These are phyloP conservation scores for Ogataea pilisensis DNA, from an alignment of 805 yeast species.

Conservation along the genomic window DNA sequence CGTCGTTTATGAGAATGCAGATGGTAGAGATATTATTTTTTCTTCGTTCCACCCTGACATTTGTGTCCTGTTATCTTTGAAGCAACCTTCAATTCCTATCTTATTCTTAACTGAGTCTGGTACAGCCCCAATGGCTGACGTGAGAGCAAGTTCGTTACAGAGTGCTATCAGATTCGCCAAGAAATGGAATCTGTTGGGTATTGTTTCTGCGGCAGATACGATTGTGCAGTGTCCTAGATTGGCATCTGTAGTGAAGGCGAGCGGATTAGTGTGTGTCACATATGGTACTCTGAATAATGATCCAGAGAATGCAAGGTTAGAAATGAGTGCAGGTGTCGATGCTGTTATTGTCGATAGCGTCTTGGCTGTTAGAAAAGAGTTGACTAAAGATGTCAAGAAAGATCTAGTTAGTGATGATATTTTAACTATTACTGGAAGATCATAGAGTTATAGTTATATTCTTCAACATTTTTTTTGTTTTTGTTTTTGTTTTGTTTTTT, in stretches of 20 bases:
- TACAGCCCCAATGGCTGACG: conserved; percentile 79
- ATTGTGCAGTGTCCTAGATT: conserved; percentile 86
- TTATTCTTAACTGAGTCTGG: conserved; percentile 89
- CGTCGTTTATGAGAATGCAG: conserved; percentile 70
- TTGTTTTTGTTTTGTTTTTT: background rate
- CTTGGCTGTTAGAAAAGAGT: conserved; percentile 83
- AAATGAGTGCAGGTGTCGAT: conserved; percentile 92
- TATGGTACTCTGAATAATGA: conserved; percentile 83
- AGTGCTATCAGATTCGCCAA: conserved; percentile 88
- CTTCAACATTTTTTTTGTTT: background rate
- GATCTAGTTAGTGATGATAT: conserved; percentile 4
- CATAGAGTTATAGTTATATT: no score
- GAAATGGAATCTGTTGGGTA: conserved; percentile 87
- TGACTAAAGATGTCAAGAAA: conserved; percentile 34
- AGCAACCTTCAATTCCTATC: conserved; percentile 92
- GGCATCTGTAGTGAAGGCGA: conserved; percentile 84
- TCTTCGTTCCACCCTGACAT: conserved; percentile 95
- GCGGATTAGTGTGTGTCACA: conserved; percentile 89
- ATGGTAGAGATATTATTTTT: conserved; percentile 81
- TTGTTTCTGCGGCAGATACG: conserved; percentile 85
- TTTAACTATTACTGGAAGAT: conserved; percentile 3
- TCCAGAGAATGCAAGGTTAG: conserved; percentile 77
- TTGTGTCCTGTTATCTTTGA: conserved; percentile 77
- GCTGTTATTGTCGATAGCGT: conserved; percentile 98
- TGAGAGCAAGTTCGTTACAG: conserved; percentile 82